Conservation (phyloP, 2,329 filamentous ascomycete genomes). For the Laburnicola sp. region DNA sequence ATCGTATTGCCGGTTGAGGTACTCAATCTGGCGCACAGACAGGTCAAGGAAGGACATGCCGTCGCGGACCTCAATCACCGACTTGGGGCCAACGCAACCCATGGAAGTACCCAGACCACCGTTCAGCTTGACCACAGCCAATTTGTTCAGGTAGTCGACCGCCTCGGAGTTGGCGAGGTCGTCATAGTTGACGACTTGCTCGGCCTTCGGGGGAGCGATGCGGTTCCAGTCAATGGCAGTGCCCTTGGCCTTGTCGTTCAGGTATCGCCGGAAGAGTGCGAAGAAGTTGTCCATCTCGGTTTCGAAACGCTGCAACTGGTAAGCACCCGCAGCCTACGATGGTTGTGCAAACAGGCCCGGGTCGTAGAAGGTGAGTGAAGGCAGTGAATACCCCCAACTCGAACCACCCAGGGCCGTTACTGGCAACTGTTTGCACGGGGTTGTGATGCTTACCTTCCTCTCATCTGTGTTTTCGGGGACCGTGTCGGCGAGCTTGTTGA, state of each 20-base stretch:
- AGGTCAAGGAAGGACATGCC: constrained; percentile 99
- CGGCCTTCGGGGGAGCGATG: constrained; percentile 88
- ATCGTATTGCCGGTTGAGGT: constrained; percentile 96
- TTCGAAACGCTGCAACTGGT: constrained; percentile 74
- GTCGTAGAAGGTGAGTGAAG: background rate
- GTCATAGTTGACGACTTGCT: constrained; percentile 94
- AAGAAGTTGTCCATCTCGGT: constrained; percentile 99
- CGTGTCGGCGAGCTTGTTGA: constrained; percentile 89
- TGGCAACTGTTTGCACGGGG: background rate
- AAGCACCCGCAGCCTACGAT: constrained; percentile 9
- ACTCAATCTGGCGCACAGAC: constrained; percentile 98
- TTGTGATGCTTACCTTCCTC: constrained; percentile 67
- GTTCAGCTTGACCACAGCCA: constrained; percentile 98
- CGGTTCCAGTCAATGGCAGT: constrained; percentile 95
- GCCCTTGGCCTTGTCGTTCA: constrained; percentile 99
- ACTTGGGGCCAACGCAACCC: constrained; percentile 99
- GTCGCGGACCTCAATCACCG: constrained; percentile 98
- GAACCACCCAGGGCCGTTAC: background rate
- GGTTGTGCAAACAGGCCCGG: background rate
- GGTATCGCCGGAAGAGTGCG: constrained; percentile 93
- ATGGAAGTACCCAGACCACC: constrained; percentile 99
- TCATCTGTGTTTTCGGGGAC: constrained; percentile 72
- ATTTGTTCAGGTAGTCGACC: constrained; percentile 92
- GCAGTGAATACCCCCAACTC: background rate
- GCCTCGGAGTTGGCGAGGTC: constrained; percentile 87